Base-by-base conservation (phyloP, 2,329 filamentous ascomycete genomes). In the Dactylella cylindrospora region DNA sequence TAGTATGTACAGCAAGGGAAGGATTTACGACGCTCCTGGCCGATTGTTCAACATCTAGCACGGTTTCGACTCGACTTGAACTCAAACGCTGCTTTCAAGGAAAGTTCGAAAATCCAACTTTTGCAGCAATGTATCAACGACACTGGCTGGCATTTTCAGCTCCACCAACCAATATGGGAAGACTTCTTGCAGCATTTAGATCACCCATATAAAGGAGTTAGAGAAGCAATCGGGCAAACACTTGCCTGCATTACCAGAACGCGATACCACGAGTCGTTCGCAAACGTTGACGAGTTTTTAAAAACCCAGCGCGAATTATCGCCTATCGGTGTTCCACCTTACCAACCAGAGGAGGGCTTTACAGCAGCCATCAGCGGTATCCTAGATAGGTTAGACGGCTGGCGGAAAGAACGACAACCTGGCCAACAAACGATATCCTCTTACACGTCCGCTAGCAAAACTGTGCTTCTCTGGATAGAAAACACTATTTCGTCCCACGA, bases 41-140 rank as follows among this genome's bases (percentile, higher is more conserved):
- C 95, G 66, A 79, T 98, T 65, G 81, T 95, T 28, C 85, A 93
- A 66, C 85, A 83, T 73, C 78, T 98, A 15, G 82, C 86, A 39
- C 82, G 84, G 49, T 97, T 97, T 80, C 82, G 89, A 23, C 78
- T 98, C 7, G 93, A 98, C 71, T 91, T 97, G 85, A 78, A 82
- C 4, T 96, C 91, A 0, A 96, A 97, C 71, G 93, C 94, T 3
- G 93, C 93, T 0, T 98, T 98, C 79, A 98, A 98, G 72, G 94
- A 98, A 72, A 95, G 91, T 51, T 94, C 91, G 22, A 96, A 97
- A 76, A 88, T 98, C 12, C 85, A 93, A 66, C 77, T 98, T 23
- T 78, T 98, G 13, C 89, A 96, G 67, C 89, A 95, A 67, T 81
- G 88, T 65, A 86, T 98, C 59, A 84, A 84, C 36, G 90, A 95